Conservation (phyloP, 257 asterid genomes). For the Solanum habrochaites region DNA sequence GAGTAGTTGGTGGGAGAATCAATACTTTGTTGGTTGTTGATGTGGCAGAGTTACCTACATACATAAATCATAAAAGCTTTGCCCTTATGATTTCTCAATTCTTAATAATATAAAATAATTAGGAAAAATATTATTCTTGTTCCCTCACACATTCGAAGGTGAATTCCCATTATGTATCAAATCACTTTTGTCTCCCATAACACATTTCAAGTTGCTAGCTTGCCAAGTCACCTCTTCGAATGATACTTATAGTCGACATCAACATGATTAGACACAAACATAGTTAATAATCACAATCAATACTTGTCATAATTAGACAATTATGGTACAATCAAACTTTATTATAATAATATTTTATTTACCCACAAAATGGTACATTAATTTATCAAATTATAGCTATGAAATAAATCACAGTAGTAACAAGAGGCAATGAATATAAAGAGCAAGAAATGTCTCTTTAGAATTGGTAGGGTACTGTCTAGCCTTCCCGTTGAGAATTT, state of each 20-base stretch:
- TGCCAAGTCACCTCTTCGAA: background rate
- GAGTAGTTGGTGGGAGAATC: conserved; percentile 1
- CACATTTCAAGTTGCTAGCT: background rate
- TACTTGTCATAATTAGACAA: background rate
- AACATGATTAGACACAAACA: background rate
- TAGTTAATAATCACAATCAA: background rate
- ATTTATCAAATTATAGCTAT: no score
- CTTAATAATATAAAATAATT: background rate
- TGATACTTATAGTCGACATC: background rate
- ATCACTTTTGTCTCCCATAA: background rate
- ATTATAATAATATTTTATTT: no score
- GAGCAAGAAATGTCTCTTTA: no score
- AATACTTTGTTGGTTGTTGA: conserved; percentile 1
- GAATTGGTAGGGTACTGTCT: no score
- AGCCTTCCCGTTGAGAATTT: no score
- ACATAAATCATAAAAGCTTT: background rate
- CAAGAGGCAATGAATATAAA: background rate
- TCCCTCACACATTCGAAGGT: background rate
- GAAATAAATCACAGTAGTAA: background rate
- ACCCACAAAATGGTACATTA: background rate
- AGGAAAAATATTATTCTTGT: background rate
- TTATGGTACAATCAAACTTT: no score
- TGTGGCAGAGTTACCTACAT: background rate
- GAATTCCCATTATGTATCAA: background rate
- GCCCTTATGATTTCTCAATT: background rate